Evolutionary conservation across 768 basidiomycete species (phyloP).

Genomic region (Pulveroboletus ravenelii): DNA sequence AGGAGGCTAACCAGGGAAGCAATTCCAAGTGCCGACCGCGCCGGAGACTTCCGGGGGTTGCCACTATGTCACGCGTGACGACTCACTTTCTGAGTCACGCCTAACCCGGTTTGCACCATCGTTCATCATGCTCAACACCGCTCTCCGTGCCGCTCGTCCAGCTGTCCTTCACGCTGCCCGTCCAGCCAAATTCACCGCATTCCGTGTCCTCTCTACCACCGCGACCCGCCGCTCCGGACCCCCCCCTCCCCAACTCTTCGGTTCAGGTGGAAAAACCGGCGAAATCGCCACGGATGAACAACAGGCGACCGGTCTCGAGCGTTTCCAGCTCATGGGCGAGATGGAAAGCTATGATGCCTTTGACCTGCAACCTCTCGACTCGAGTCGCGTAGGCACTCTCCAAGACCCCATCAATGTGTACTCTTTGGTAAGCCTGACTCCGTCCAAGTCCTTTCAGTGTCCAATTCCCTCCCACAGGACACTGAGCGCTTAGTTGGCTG

Average conservation of each 20-base stretch:
- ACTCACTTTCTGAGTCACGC: conserved; percentile 22
- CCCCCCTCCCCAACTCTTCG: conserved; percentile 62
- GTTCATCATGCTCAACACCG: conserved; percentile 25
- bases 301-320: conserved; percentile 95
- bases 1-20: too few relatives aligned
- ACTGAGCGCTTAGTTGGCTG: conserved; percentile 85
- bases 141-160: conserved; percentile 27
- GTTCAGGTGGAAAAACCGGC: conserved; percentile 66
- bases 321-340: conserved; percentile 87
- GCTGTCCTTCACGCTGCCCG: conserved; percentile 19
- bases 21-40: too few relatives aligned
- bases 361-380: conserved; percentile 79
- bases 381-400: conserved; percentile 83
- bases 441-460: background rate
- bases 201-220: conserved; percentile 59
- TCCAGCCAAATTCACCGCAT: conserved; percentile 22
- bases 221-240: conserved; percentile 53
- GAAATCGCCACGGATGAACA: conserved; percentile 79
- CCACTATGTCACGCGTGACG: conserved; percentile 25
- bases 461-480: conserved; percentile 45
- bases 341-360: conserved; percentile 87
- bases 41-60: background rate
- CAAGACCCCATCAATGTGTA: conserved; percentile 83
- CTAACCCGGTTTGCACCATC: conserved; percentile 25
- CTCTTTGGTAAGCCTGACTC: conserved; percentile 61